phyloP scores from a whole-genome alignment of 768 basidiomycete genomes.

The Amanita thiersii region DNA sequence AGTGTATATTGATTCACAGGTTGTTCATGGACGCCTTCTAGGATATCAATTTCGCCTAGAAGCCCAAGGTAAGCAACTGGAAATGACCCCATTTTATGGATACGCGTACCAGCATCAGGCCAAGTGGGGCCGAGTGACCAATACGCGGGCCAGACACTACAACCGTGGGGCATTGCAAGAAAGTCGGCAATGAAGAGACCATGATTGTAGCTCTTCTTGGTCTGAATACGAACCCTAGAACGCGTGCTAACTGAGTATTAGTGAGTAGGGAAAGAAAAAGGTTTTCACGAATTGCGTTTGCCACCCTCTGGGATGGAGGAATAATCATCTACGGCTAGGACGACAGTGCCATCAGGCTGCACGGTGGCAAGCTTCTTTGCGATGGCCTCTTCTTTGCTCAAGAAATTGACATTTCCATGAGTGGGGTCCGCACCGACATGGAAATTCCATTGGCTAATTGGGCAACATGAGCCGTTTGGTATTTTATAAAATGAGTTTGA shows the following conservation, averaged over 20 bases:
- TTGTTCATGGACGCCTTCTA: slow-evolving; percentile 65
- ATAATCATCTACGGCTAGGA: slow-evolving; percentile 57
- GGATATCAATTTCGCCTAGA: slow-evolving; percentile 59
- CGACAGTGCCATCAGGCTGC: slow-evolving; percentile 44
- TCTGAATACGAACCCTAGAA: slow-evolving; percentile 58
- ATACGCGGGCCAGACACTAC: slow-evolving; percentile 53
- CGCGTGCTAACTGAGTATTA: slow-evolving; percentile 1
- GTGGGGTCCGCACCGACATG: slow-evolving; percentile 61
- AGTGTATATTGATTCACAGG: slow-evolving; percentile 55
- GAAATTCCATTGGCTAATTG: slow-evolving; percentile 58
- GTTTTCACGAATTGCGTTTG: slow-evolving; percentile 44
- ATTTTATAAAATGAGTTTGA: slow-evolving; percentile 9
- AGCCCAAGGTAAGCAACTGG: slow-evolving; percentile 1
- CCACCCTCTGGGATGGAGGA: slow-evolving; percentile 39
- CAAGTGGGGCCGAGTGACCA: slow-evolving; percentile 46
- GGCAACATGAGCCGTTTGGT: neutral
- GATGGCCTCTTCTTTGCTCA: slow-evolving; percentile 36
- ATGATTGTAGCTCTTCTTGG: slow-evolving; percentile 51
- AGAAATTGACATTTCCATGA: slow-evolving; percentile 58
- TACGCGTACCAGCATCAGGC: slow-evolving; percentile 34
- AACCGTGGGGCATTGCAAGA: slow-evolving; percentile 62
- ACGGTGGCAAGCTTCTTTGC: slow-evolving; percentile 53
- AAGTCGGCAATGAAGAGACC: slow-evolving; percentile 76
- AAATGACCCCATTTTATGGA: slow-evolving; percentile 5
- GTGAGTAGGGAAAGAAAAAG: neutral